Evolutionary conservation across 2,329 filamentous ascomycete genomes (phyloP), one percentile per base, ranked within the genome.

Genomic region (Phaeosphaeriaceae sp.): DNA sequence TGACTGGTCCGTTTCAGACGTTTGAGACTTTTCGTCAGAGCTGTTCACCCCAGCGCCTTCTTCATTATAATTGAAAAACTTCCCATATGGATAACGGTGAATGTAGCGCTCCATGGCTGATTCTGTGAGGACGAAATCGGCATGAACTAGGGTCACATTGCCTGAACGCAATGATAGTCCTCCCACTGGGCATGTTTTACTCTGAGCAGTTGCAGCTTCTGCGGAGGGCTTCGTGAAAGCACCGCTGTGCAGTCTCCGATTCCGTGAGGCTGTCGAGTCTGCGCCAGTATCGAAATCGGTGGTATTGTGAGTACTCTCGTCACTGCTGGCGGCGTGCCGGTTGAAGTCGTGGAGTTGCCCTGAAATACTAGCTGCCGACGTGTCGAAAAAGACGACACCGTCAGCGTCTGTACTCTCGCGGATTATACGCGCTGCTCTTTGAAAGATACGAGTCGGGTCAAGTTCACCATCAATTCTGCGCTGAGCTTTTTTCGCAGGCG

Each of bases 331-430:
- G 8, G 44, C 32, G 6, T 49, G 37, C 26, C 54, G 50, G n/a
- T 53, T 51, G 17, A 58, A 55, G 11, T 64, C 59, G 23, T 63
- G 61, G 4, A 63, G 54, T 20, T 64, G 56, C 20, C 53, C 60
- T 35, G 56, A 61, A 38, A 70, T 64, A 18, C 63, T 54, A 40
- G 66, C 63, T 11, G 66, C 58, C 6, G 68, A 68, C 17, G 67
- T 68, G 35, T 71, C 68, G 15, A 72, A 72, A 46, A 73, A 72
- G 3, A 70, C 60, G 1, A 68, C 66, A n/a, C 70, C 70, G 35
- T 71, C 68, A 2, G 67, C 58, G 15, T 66, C 57, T 8, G 61
- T 68, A 3, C 62, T 68, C 29, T 72, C 61, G 6, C 67, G 66
- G 33, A 73, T 68, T 21, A 72, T 69, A 15, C 65, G 65, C 11